Conservation (phyloP, 2,329 filamentous ascomycete species). For the Cytospora leucostoma region DNA sequence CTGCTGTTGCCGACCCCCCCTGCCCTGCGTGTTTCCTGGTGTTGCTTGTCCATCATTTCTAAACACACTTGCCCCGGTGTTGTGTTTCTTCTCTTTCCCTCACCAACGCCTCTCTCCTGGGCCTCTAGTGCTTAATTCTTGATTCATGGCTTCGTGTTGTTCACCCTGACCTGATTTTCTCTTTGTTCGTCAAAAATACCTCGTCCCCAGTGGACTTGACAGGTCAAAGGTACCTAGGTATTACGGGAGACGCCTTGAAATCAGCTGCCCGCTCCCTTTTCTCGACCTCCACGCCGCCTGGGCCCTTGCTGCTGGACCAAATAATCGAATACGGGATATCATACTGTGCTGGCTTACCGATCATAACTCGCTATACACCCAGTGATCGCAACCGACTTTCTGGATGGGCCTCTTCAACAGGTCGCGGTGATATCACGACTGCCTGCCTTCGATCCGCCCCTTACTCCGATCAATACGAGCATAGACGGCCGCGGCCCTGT, state of each 20-base stretch:
- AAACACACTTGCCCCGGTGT: constrained; percentile 8
- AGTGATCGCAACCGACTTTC: background rate
- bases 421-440: constrained; percentile 15
- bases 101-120: constrained; percentile 4
- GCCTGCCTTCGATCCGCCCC: constrained; percentile 3
- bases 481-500: constrained; percentile 22
- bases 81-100: constrained; percentile 10
- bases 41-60: background rate
- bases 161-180: background rate
- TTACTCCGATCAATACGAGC: constrained; percentile 13
- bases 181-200: constrained; percentile 15
- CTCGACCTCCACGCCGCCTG: constrained; percentile 9
- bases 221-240: constrained; percentile 21
- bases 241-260: constrained; percentile 24
- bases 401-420: constrained; percentile 19
- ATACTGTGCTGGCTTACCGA: background rate
- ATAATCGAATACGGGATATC: constrained; percentile 3
- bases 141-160: background rate
- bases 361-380: background rate
- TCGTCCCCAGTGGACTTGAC: constrained; percentile 25
- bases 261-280: constrained; percentile 4
- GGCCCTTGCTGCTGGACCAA: constrained; percentile 1
- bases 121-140: background rate
- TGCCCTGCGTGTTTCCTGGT: constrained; percentile 1
- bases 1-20: constrained; percentile 3